These are phyloP conservation scores for Citeromyces hawaiiensis DNA, from an alignment of 1,139 yeast species.

Conservation along the genomic window DNA sequence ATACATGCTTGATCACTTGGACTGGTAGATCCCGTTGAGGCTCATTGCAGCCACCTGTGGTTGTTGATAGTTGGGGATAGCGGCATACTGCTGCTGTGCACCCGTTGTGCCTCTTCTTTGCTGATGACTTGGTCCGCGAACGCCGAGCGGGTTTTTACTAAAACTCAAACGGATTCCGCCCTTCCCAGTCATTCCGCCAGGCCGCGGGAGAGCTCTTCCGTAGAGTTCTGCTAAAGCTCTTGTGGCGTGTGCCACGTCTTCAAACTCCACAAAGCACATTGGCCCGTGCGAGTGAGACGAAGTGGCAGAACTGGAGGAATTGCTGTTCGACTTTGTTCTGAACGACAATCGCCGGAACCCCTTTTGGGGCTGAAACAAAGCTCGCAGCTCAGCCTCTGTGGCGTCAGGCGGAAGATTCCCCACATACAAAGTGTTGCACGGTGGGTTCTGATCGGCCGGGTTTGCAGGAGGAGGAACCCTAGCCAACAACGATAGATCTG, in stretches of 20 bases:
- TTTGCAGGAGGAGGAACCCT: slow-evolving; percentile 93
- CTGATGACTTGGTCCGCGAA: slow-evolving; percentile 13
- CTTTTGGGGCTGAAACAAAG: slow-evolving; percentile 74
- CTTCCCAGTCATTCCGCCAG: slow-evolving; percentile 43
- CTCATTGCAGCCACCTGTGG: background rate
- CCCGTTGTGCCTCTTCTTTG: background rate
- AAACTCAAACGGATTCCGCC: slow-evolving; percentile 93
- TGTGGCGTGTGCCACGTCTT: slow-evolving; percentile 88
- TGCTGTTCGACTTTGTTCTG: slow-evolving; percentile 47
- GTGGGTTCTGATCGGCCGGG: slow-evolving; percentile 98
- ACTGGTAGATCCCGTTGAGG: background rate
- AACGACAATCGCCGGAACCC: slow-evolving; percentile 90
- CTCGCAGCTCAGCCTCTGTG: slow-evolving; percentile 82
- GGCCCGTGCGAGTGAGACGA: slow-evolving; percentile 27
- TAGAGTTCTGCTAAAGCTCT: slow-evolving; percentile 86
- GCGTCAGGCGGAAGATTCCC: slow-evolving; percentile 98
- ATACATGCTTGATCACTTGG: background rate
- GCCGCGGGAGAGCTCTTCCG: slow-evolving; percentile 70
- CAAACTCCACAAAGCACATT: slow-evolving; percentile 98
- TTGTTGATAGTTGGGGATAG: background rate
- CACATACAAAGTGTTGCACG: slow-evolving; percentile 91
- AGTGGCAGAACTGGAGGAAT: slow-evolving; percentile 11
- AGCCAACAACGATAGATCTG: slow-evolving; percentile 60
- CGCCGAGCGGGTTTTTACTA: slow-evolving; percentile 94
- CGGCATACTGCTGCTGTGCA: background rate